Conservation (phyloP, 176 grass and related monocot genomes). For the Themeda triandra region DNA sequence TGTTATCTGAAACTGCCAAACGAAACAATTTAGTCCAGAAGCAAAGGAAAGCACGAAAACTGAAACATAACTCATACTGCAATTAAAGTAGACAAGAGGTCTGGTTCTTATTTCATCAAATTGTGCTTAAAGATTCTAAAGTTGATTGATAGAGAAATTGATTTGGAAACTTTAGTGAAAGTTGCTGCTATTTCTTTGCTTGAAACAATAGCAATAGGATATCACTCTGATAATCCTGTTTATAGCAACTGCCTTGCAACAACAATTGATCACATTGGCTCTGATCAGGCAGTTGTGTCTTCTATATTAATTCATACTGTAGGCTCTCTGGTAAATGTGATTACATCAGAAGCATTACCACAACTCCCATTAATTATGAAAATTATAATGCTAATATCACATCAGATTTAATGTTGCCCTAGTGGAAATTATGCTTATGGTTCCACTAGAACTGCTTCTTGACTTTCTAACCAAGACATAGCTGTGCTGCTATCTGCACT, state of each 20-base stretch:
- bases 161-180: slow-evolving; percentile 47
- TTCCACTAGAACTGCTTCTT: slow-evolving; percentile 12
- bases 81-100: slow-evolving; percentile 43
- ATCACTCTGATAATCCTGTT: slow-evolving; percentile 53
- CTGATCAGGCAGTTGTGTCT: slow-evolving; percentile 49
- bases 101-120: slow-evolving; percentile 43
- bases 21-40: slow-evolving; percentile 50
- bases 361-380: slow-evolving; percentile 76
- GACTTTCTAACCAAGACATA: background rate
- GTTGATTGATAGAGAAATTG: slow-evolving; percentile 47
- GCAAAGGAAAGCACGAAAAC: slow-evolving; percentile 46
- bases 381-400: slow-evolving; percentile 54
- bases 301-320: slow-evolving; percentile 58
- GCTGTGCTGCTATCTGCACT: too few species aligned
- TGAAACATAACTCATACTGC: slow-evolving; percentile 37
- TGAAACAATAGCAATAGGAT: slow-evolving; percentile 68
- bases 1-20: slow-evolving; percentile 73
- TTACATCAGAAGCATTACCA: slow-evolving; percentile 75
- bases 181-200: slow-evolving; percentile 76
- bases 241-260: slow-evolving; percentile 55
- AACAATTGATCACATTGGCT: slow-evolving; percentile 58
- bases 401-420: slow-evolving; percentile 54
- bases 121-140: slow-evolving; percentile 74
- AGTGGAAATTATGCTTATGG: slow-evolving; percentile 26
- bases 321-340: slow-evolving; percentile 72